Evolutionary conservation across 2,329 filamentous ascomycete genomes (phyloP).

Genomic region (Macrophomina phaseolina): DNA sequence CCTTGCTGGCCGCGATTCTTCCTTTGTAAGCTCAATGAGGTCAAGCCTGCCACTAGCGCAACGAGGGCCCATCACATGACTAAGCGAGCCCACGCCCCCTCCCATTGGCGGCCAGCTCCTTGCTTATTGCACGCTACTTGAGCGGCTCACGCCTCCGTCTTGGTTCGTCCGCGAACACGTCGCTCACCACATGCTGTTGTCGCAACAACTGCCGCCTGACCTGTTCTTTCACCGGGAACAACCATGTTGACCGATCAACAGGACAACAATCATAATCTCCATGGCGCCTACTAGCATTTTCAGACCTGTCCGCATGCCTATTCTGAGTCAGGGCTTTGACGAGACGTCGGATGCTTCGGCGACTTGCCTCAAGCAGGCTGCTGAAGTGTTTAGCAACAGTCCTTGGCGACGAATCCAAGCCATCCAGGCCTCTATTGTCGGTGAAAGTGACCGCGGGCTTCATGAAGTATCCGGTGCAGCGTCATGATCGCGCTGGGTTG

Average conservation of each 20-base stretch:
- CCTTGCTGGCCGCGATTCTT: conserved; percentile 22
- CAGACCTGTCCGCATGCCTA: too few relatives aligned
- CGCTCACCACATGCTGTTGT: neutral
- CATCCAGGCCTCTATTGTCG: too few relatives aligned
- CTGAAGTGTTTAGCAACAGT: too few relatives aligned
- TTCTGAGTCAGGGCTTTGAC: too few relatives aligned
- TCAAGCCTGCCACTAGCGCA: conserved; percentile 1
- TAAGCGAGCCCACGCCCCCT: neutral
- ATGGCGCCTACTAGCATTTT: neutral
- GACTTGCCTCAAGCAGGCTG: too few relatives aligned
- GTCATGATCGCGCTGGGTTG: too few relatives aligned
- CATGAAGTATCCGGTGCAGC: too few relatives aligned
- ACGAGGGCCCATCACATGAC: neutral
- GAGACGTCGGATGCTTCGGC: too few relatives aligned
- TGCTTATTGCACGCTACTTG: conserved; percentile 6
- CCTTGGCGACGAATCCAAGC: too few relatives aligned
- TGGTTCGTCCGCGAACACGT: neutral
- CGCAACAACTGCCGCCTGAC: conserved; percentile 3
- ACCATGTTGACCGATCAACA: neutral
- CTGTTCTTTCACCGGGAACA: neutral
- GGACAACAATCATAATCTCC: neutral
- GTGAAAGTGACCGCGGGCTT: too few relatives aligned
- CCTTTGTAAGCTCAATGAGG: conserved; percentile 5
- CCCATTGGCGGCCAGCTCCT: neutral
- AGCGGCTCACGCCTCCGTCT: neutral